Evolutionary conservation across 2,329 filamentous ascomycete genomes (phyloP), one percentile per base, ranked within the genome.

Genomic region (Thelonectria discophora): DNA sequence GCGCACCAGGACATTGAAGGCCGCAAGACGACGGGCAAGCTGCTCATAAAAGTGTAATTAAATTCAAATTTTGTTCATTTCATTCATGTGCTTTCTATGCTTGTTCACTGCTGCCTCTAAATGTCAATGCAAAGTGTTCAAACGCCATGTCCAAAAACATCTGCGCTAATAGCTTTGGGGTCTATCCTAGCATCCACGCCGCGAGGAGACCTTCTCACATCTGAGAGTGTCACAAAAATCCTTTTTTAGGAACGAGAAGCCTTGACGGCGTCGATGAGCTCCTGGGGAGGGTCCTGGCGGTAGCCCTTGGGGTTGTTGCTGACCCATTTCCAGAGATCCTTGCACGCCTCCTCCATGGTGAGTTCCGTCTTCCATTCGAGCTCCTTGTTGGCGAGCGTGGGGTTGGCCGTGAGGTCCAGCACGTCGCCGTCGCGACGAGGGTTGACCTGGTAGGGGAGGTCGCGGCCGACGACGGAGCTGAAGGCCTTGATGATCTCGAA

Each of bases 401-500:
- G 92, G 79, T 97, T 96, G 68, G 95, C 93, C 20, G 95, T 99
- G 48, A 99, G 88, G 79, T 99, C 91, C 59, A 99, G 84, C 17
- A 99, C 95, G 74, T 99, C 95, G 56, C 95, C 95, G 40, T 89
- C 87, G 73, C 95, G 86, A 72, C 95, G 88, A 42, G 85, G 88
- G 9, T 90, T 91, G 60, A 98, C 90, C 76, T 97, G 85, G 81
- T 98, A 98, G 39, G 90, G 86, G 24, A 99, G 85, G 59, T 95
- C 88, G 52, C 88, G 90, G 64, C 95, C 95, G 20, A 97, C 94
- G 17, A 92, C 93, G 52, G 86, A 80, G 80, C 89, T 91, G 82
- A 99, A 99, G 55, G 95, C 94, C 70, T 94, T 92, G 86, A 99
- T 89, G 83, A 99, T 99, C 77, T 99, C 94, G 75, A 94, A 95